phyloP scores from a whole-genome alignment of 352 stramenopile species.

The Phytophthora gonapodyides region DNA sequence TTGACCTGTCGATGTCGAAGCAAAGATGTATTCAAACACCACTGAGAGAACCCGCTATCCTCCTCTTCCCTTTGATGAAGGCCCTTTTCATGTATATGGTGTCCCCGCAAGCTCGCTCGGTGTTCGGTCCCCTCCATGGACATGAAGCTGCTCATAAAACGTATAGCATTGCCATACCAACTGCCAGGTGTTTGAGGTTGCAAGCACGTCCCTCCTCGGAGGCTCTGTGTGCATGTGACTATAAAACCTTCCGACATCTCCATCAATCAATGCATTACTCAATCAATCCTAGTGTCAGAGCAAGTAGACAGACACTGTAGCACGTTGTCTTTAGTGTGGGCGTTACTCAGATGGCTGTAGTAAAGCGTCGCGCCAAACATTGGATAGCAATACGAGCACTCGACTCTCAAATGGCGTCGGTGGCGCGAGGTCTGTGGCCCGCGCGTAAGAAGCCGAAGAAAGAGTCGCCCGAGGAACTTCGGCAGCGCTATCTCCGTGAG shows the following conservation, averaged over 20 bases:
- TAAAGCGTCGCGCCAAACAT: neutral
- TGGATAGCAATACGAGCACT: no score
- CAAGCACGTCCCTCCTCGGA: conserved; percentile 38
- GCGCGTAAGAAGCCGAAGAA: conserved; percentile 38
- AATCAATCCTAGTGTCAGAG: neutral
- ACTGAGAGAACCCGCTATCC: conserved; percentile 62
- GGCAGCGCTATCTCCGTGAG: conserved; percentile 45
- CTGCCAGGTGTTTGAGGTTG: conserved; percentile 81
- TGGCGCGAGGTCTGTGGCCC: conserved; percentile 11
- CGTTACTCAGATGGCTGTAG: neutral
- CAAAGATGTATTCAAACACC: conserved; percentile 74
- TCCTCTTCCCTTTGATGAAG: neutral
- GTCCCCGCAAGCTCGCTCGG: conserved; percentile 69
- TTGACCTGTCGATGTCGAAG: conserved; percentile 54
- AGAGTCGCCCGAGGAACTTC: conserved; percentile 43
- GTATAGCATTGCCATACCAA: conserved; percentile 54
- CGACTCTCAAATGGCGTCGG: conserved; percentile 5
- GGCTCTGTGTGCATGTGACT: conserved; percentile 63
- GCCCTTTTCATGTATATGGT: neutral
- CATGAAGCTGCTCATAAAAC: conserved; percentile 57
- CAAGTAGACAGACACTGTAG: no score
- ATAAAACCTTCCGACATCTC: conserved; percentile 72
- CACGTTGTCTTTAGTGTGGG: no score
- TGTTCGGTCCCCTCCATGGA: conserved; percentile 45
- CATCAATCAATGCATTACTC: neutral